These are phyloP conservation scores for Liriodendron chinense DNA, from an alignment of 164 flowering plant genomes.

Conservation along the genomic window DNA sequence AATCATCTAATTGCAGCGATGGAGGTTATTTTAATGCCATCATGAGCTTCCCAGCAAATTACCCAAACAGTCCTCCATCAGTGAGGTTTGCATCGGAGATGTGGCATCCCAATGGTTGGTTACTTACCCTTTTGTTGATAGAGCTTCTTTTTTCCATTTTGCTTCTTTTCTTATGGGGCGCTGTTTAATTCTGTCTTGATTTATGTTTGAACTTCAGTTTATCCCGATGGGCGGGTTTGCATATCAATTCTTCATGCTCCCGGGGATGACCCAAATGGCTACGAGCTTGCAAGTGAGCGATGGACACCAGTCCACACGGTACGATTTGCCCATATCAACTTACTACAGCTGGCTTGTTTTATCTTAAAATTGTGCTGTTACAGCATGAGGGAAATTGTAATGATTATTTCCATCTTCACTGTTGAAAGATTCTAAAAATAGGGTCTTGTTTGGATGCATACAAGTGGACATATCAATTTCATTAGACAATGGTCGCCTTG, in stretches of 20 bases:
- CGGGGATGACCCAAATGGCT: conserved; percentile 98
- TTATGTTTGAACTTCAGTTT: conserved; percentile 44
- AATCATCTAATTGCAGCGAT: conserved; percentile 41
- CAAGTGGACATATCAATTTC: too few species aligned
- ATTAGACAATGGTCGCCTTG: too few species aligned
- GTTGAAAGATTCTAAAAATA: too few species aligned
- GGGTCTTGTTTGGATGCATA: too few species aligned
- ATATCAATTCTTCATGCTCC: conserved; percentile 97
- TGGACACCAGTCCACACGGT: conserved; percentile 97
- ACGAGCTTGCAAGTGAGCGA: conserved; percentile 96
- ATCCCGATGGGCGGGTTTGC: conserved; percentile 88
- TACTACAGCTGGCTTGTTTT: too few species aligned
- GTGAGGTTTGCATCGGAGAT: conserved; percentile 69
- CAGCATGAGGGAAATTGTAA: too few species aligned
- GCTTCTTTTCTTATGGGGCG: neutral
- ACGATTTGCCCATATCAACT: conserved; percentile 11
- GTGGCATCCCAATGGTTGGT: conserved; percentile 87
- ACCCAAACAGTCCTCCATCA: conserved; percentile 72
- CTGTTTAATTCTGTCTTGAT: neutral
- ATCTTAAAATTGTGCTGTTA: too few species aligned
- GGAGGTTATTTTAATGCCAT: conserved; percentile 78
- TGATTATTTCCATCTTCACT: too few species aligned
- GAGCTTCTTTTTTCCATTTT: neutral
- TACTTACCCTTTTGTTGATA: neutral
- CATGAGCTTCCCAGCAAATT: conserved; percentile 64